Conservation (phyloP, 176 grass and related monocot genomes). For the Lolium perenne region DNA sequence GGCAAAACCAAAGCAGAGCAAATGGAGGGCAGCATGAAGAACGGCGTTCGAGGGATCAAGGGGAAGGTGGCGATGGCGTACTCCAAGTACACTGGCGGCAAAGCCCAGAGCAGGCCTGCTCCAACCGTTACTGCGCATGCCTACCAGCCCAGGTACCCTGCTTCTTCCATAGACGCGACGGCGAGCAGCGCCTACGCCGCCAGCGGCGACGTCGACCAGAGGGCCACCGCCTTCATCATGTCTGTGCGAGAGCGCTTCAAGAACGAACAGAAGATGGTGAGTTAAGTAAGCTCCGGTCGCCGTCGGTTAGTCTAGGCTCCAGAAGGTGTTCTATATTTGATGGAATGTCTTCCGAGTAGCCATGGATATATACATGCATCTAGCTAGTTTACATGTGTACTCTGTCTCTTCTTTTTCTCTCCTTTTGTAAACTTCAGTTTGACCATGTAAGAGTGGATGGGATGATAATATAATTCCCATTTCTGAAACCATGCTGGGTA, state of each 20-base stretch:
- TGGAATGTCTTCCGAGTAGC: conserved; percentile 43
- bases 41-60: conserved; percentile 40
- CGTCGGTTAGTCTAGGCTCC: neutral
- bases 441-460: conserved; percentile 10
- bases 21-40: conserved; percentile 50
- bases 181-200: neutral
- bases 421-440: conserved; percentile 13
- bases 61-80: conserved; percentile 45
- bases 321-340: conserved; percentile 47
- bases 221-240: conserved; percentile 55
- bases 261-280: conserved; percentile 46
- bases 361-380: neutral
- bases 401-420: neutral
- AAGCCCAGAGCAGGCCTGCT: conserved; percentile 29
- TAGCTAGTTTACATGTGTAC: conserved; percentile 1
- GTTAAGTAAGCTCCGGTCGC: neutral
- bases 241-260: conserved; percentile 56
- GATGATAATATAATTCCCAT: neutral
- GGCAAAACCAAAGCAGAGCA: neutral
- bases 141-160: conserved; percentile 34
- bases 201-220: conserved; percentile 42
- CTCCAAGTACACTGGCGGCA: conserved; percentile 34
- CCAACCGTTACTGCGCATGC: conserved; percentile 31
- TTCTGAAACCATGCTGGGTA: neutral
- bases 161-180: conserved; percentile 29